Evolutionary conservation across 139 green algal species (phyloP).

Genomic region (Picocystis salinarum): DNA sequence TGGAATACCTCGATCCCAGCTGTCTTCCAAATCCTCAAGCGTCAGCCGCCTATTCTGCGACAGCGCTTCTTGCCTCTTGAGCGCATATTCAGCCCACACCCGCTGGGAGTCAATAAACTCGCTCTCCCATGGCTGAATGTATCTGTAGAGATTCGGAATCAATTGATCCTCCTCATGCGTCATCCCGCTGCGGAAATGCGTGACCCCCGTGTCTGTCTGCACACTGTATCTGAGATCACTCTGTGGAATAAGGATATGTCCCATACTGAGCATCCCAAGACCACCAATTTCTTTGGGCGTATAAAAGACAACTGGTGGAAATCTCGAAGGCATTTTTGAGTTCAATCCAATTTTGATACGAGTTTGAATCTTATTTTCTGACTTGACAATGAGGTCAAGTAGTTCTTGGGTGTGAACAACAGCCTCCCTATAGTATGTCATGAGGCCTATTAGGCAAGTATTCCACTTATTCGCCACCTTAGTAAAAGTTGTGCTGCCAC

Average conservation of each 20-base stretch:
- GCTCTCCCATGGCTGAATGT: conserved; percentile 92
- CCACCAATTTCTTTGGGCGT: conserved; percentile 86
- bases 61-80: conserved; percentile 80
- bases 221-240: conserved; percentile 77
- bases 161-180: conserved; percentile 95
- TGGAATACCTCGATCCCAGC: conserved; percentile 94
- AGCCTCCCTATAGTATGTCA: conserved; percentile 90
- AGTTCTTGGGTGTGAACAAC: conserved; percentile 95
- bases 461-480: conserved; percentile 99
- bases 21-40: conserved; percentile 69
- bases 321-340: conserved; percentile 88
- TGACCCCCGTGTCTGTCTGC: conserved; percentile 94
- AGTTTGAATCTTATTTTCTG: conserved; percentile 99
- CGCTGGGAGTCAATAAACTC: conserved; percentile 95
- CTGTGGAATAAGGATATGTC: conserved; percentile 97
- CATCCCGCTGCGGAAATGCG: conserved; percentile 96
- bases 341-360: conserved; percentile 95
- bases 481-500: conserved; percentile 93
- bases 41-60: conserved; percentile 38
- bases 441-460: conserved; percentile 92
- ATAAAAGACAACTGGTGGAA: conserved; percentile 80
- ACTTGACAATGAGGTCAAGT: conserved; percentile 98
- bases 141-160: conserved; percentile 96
- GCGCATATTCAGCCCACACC: conserved; percentile 97
- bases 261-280: conserved; percentile 98